Percentiles rank a stretch among this genome's conserved stretches.
Conservation (phyloP, 306 rosid species). For the Parietaria judaica region DNA sequence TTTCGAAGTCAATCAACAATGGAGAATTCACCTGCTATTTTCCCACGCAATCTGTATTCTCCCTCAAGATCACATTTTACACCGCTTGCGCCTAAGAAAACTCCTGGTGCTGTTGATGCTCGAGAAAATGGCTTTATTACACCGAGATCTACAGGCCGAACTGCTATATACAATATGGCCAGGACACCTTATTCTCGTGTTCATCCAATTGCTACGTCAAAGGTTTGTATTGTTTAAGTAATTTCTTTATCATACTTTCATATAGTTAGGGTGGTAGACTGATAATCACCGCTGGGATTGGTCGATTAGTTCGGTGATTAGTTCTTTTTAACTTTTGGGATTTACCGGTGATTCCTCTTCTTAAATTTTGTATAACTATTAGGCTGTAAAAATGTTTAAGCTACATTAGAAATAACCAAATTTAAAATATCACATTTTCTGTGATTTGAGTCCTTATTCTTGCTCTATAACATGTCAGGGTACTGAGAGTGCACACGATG, state of each 20-base stretch:
- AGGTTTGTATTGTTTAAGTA: conserved; percentile 38
- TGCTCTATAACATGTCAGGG: conserved; percentile 34
- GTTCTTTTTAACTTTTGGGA: too few species aligned
- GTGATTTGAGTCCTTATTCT: conserved; percentile 12
- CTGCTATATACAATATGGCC: conserved; percentile 87
- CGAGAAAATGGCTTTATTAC: conserved; percentile 65
- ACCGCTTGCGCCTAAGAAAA: conserved; percentile 46
- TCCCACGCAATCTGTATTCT: conserved; percentile 23
- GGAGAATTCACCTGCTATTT: conserved; percentile 31
- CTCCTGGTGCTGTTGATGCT: conserved; percentile 34
- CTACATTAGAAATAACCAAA: too few species aligned
- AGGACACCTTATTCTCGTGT: conserved; percentile 73
- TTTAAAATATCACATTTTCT: too few species aligned
- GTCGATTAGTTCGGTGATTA: too few species aligned
- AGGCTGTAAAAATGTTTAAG: too few species aligned
- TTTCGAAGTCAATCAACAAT: conserved; percentile 23
- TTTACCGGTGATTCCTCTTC: too few species aligned
- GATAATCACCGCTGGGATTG: too few species aligned
- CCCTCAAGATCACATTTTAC: conserved; percentile 32
- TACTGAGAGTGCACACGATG: conserved; percentile 30
- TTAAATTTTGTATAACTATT: too few species aligned
- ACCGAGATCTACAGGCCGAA: conserved; percentile 72
- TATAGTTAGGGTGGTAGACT: background rate
- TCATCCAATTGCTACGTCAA: conserved; percentile 32
- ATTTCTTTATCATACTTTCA: background rate